Percentiles rank a stretch among this genome's conserved stretches.
Evolutionary conservation across 805 yeast genomes (phyloP).

Genomic region (Candida fluviatilis): DNA sequence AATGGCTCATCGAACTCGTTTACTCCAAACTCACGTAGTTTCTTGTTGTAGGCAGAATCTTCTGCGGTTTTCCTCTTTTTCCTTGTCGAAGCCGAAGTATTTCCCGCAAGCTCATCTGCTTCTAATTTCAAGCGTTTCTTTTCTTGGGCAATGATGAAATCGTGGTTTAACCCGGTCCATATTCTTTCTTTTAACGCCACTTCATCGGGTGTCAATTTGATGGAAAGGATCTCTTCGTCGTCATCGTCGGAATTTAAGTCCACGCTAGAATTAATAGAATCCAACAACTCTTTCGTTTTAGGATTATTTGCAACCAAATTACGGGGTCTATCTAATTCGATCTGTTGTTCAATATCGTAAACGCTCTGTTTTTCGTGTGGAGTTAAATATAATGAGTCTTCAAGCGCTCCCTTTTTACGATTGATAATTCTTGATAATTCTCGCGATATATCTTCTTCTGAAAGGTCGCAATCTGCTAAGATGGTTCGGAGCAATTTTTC

Average conservation of each 20-base stretch:
- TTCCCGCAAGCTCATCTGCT: constrained; percentile 85
- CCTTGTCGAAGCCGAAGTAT: constrained; percentile 31
- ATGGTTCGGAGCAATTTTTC: constrained; percentile 16
- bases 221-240: constrained; percentile 69
- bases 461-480: constrained; percentile 27
- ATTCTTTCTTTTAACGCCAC: constrained; percentile 69
- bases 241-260: constrained; percentile 63
- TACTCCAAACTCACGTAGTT: constrained; percentile 37
- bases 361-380: constrained; percentile 6
- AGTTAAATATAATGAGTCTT: constrained; percentile 14
- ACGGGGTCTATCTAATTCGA: constrained; percentile 30
- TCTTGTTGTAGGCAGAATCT: constrained; percentile 25
- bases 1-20: constrained; percentile 41
- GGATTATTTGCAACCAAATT: constrained; percentile 55
- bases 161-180: constrained; percentile 90
- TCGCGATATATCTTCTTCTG: constrained; percentile 20
- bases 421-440: constrained; percentile 18
- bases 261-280: constrained; percentile 54
- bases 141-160: constrained; percentile 80
- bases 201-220: constrained; percentile 66
- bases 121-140: constrained; percentile 76
- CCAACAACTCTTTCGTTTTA: constrained; percentile 50
- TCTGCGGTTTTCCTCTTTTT: constrained; percentile 40
- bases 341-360: constrained; percentile 8
- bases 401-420: constrained; percentile 18